phyloP scores from a whole-genome alignment of 2,329 filamentous ascomycete species.

The Mycosphaerelloides madeirae region DNA sequence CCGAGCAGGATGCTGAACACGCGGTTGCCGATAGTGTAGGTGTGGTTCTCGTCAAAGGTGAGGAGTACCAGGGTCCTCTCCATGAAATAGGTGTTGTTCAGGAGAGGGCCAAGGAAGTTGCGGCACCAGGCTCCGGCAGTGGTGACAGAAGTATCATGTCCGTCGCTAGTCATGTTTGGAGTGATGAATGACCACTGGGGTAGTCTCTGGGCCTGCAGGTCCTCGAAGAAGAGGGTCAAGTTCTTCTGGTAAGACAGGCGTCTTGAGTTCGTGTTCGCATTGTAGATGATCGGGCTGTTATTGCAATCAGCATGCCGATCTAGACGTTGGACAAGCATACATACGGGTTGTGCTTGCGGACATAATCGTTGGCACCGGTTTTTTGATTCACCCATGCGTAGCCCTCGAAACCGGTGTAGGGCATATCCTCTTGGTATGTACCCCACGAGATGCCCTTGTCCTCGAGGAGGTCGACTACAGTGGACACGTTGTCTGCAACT shows the following conservation, averaged over 20 bases:
- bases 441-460: conserved; percentile 44
- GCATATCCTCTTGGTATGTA: conserved; percentile 73
- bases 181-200: conserved; percentile 68
- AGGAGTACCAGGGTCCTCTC: conserved; percentile 69
- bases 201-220: conserved; percentile 58
- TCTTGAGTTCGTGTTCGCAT: conserved; percentile 55
- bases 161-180: conserved; percentile 71
- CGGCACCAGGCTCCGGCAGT: conserved; percentile 65
- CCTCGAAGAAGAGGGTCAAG: conserved; percentile 62
- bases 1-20: conserved; percentile 69
- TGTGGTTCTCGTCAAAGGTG: conserved; percentile 72
- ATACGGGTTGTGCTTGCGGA: conserved; percentile 69
- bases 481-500: conserved; percentile 38
- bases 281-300: conserved; percentile 57
- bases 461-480: conserved; percentile 41
- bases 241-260: conserved; percentile 70
- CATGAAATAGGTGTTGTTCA: conserved; percentile 67
- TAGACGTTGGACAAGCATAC: conserved; percentile 58
- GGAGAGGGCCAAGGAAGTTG: conserved; percentile 64
- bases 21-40: conserved; percentile 61
- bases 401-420: conserved; percentile 69
- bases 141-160: conserved; percentile 68
- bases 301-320: conserved; percentile 45
- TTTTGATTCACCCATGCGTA: conserved; percentile 57
- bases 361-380: conserved; percentile 67